phyloP scores from a whole-genome alignment of 2,329 filamentous ascomycete species.

The Colletotrichum phormii region DNA sequence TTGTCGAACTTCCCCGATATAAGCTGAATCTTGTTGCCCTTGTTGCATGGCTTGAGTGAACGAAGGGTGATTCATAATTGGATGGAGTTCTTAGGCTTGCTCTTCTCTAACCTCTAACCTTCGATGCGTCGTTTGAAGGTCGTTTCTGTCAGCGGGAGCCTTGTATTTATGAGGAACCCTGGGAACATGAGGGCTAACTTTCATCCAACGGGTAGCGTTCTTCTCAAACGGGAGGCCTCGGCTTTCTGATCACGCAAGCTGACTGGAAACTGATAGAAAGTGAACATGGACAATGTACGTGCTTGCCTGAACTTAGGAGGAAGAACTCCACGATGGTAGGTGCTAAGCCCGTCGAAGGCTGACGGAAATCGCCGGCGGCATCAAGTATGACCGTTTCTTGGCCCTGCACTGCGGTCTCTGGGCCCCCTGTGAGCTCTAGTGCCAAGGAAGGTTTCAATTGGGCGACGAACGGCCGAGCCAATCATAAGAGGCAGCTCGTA shows the following conservation, averaged over 20 bases:
- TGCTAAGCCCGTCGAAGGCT: neutral
- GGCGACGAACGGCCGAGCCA: neutral
- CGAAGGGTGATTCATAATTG: neutral
- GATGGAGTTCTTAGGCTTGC: too few species aligned
- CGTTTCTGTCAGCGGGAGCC: neutral
- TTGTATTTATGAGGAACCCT: neutral
- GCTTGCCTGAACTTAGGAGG: neutral
- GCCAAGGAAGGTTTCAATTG: constrained; percentile 11
- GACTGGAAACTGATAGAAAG: too few species aligned
- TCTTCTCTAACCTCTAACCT: neutral
- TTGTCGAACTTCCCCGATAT: neutral
- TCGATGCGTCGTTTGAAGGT: neutral
- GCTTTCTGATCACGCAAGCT: neutral
- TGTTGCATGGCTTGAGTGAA: neutral
- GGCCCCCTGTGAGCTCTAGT: neutral
- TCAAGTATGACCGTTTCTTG: neutral
- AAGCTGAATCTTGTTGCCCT: neutral
- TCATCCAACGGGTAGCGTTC: too few species aligned
- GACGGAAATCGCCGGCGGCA: neutral
- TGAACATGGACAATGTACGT: neutral
- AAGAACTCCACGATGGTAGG: neutral
- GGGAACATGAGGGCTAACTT: neutral
- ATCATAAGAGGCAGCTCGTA: constrained; percentile 1
- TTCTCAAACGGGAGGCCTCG: too few species aligned
- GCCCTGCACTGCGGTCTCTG: constrained; percentile 15